Evolutionary conservation across 371 early-diverging fungal species (phyloP).

Genomic region (Mucor plumbeus): DNA sequence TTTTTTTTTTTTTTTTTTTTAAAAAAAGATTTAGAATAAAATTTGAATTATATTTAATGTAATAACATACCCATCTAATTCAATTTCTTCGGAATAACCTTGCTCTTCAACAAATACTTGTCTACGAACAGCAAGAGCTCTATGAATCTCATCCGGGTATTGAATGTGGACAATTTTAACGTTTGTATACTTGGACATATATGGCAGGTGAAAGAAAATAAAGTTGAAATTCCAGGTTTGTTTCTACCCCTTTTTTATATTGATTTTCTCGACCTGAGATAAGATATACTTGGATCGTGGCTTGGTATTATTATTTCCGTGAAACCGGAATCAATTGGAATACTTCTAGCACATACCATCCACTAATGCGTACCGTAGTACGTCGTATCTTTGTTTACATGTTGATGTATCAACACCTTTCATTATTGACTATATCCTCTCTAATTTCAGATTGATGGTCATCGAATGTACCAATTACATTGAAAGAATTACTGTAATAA

Average conservation of each 20-base stretch:
- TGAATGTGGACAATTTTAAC: slow-evolving; percentile 1
- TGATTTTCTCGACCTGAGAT: neutral
- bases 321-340: neutral
- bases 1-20: too few relatives aligned
- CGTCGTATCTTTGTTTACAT: neutral
- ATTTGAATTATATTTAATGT: neutral
- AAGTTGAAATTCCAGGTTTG: neutral
- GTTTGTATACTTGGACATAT: slow-evolving; percentile 15
- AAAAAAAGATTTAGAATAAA: neutral
- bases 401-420: neutral
- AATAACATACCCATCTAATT: slow-evolving; percentile 43
- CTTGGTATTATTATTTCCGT: slow-evolving; percentile 1
- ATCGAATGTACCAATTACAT: neutral
- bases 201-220: neutral
- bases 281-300: neutral
- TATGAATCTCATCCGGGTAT: slow-evolving; percentile 21
- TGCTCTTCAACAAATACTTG: slow-evolving; percentile 49
- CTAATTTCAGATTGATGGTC: neutral
- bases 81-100: slow-evolving; percentile 37
- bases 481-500: neutral
- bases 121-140: slow-evolving; percentile 38
- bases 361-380: neutral
- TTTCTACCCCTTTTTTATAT: neutral
- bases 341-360: neutral
- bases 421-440: neutral